phyloP scores from a whole-genome alignment of 495 filamentous ascomycete genomes.

The Saxophila tyrrhenica region DNA sequence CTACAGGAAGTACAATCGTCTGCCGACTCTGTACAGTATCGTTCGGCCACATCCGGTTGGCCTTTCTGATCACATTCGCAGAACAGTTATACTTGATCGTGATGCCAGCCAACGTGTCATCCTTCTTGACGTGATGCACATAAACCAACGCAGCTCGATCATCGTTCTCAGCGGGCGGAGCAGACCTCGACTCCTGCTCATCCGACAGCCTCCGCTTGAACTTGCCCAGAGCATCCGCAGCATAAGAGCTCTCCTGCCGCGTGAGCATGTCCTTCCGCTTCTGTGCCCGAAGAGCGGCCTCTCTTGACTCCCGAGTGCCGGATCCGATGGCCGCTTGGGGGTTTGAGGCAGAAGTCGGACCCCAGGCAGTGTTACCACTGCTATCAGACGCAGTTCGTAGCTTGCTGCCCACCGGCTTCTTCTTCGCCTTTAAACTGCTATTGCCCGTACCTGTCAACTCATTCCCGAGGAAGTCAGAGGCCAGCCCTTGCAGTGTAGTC shows the following conservation, averaged over 20 bases:
- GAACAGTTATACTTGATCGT: constrained; percentile 81
- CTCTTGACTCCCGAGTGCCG: constrained; percentile 46
- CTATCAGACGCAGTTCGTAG: not conserved
- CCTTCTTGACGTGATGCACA: constrained; percentile 69
- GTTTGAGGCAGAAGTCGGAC: constrained; percentile 33
- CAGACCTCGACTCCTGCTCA: constrained; percentile 34
- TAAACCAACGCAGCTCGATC: constrained; percentile 73
- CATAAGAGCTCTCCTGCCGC: constrained; percentile 40
- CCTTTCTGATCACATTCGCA: constrained; percentile 64
- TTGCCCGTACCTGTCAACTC: constrained; percentile 29
- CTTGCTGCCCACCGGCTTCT: not conserved
- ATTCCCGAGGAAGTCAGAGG: constrained; percentile 30
- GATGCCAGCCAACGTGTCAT: constrained; percentile 81
- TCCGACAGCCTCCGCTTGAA: constrained; percentile 52
- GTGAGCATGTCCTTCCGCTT: constrained; percentile 48
- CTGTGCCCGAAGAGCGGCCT: constrained; percentile 47
- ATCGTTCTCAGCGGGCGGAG: constrained; percentile 32
- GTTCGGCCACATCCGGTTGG: constrained; percentile 88
- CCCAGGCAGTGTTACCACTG: constrained; percentile 43
- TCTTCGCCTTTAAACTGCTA: not conserved
- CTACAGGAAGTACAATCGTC: constrained; percentile 73
- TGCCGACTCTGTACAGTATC: constrained; percentile 78
- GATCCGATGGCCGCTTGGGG: constrained; percentile 33
- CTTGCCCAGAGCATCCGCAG: constrained; percentile 33
- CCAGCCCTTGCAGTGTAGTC: constrained; percentile 31